These are phyloP conservation scores for Rutidosis leptorrhynchoides DNA, from an alignment of 129 eudicot species.

Conservation along the genomic window DNA sequence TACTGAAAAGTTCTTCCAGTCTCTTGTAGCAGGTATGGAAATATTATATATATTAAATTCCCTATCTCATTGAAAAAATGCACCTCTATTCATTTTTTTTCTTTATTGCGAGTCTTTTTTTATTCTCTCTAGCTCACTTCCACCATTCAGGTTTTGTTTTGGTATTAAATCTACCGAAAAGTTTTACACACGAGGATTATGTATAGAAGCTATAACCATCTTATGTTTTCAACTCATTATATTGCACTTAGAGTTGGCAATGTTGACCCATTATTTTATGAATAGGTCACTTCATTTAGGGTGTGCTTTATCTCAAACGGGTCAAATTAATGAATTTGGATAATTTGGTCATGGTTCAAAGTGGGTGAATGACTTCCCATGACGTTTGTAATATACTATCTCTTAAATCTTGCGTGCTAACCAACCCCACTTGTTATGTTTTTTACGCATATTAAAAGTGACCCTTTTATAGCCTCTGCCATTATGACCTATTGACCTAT, in stretches of 20 bases:
- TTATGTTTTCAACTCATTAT: background rate
- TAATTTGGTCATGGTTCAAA: background rate
- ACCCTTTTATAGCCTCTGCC: background rate
- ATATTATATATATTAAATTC: background rate
- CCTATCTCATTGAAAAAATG: background rate
- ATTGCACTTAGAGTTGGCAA: background rate
- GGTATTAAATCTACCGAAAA: background rate
- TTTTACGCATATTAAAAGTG: background rate
- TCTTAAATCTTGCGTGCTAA: background rate
- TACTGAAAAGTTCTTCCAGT: constrained; percentile 91
- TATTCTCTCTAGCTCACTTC: too few relatives aligned
- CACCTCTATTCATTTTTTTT: background rate
- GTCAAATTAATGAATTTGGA: background rate
- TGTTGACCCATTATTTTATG: background rate
- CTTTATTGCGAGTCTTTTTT: constrained; percentile 4
- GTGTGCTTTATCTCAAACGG: background rate
- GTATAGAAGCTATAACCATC: background rate
- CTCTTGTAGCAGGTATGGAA: constrained; percentile 88
- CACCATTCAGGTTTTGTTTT: background rate
- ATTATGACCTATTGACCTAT: background rate
- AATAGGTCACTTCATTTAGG: background rate
- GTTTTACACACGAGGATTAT: background rate
- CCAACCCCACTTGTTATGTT: background rate
- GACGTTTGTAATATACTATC: background rate
- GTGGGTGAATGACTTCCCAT: background rate